Evolutionary conservation across 2,329 filamentous ascomycete species (phyloP).

Genomic region (Bipolaris gigantea): DNA sequence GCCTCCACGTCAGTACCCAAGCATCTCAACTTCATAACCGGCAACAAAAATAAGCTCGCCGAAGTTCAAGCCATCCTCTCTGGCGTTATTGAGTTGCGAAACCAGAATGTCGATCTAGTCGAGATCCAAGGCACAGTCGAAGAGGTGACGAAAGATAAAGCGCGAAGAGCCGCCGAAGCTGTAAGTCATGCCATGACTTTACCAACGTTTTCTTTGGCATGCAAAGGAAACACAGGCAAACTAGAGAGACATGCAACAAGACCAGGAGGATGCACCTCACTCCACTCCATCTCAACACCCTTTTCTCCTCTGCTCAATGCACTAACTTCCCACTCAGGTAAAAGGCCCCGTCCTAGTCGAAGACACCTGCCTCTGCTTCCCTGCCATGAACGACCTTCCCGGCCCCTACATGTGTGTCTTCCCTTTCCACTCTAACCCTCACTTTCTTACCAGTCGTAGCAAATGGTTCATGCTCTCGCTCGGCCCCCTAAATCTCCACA

Average conservation of each 20-base stretch:
- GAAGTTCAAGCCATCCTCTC: constrained; percentile 84
- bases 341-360: constrained; percentile 90
- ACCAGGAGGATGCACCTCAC: too few relatives aligned
- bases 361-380: constrained; percentile 93
- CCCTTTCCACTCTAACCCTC: too few relatives aligned
- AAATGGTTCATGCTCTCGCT: constrained; percentile 91
- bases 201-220: too few relatives aligned
- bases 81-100: constrained; percentile 70
- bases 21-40: constrained; percentile 88
- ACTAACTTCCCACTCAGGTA: constrained; percentile 55
- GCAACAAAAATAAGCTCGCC: constrained; percentile 89
- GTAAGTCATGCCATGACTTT: constrained; percentile 58
- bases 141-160: constrained; percentile 88
- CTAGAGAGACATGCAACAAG: too few relatives aligned
- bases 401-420: constrained; percentile 86
- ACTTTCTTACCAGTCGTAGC: constrained; percentile 50
- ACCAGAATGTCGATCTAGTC: constrained; percentile 74
- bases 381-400: constrained; percentile 85
- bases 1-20: constrained; percentile 39
- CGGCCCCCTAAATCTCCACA: constrained; percentile 84
- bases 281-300: too few relatives aligned
- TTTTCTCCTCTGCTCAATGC: too few relatives aligned
- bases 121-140: constrained; percentile 93
- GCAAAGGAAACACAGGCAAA: too few relatives aligned
- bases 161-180: constrained; percentile 73